Conservation (phyloP, 805 yeast genomes). For the Yamadazyma scolyti region DNA sequence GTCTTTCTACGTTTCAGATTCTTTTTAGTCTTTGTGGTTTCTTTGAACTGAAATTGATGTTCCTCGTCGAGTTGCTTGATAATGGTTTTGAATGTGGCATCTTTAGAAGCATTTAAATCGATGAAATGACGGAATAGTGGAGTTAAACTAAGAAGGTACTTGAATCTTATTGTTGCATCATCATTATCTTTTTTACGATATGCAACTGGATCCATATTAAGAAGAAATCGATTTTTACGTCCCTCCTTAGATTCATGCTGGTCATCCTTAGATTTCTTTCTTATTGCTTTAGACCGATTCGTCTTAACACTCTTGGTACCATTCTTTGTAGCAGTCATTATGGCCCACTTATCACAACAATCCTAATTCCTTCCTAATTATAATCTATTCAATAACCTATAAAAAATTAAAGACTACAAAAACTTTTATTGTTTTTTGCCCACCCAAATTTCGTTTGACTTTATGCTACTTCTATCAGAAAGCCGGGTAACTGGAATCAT, state of each 20-base stretch:
- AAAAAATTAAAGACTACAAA: too few relatives aligned
- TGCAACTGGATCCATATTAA: constrained; percentile 52
- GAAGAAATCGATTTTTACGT: constrained; percentile 46
- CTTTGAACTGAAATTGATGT: constrained; percentile 31
- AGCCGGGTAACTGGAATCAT: too few relatives aligned
- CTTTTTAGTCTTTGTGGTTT: constrained; percentile 15
- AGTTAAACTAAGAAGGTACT: constrained; percentile 75
- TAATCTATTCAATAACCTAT: too few relatives aligned
- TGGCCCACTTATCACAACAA: too few relatives aligned
- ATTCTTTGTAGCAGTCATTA: too few relatives aligned
- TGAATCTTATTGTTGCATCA: constrained; percentile 75
- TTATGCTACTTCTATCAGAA: too few relatives aligned
- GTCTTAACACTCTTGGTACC: too few relatives aligned
- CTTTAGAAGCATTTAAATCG: constrained; percentile 75
- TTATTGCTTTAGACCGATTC: too few relatives aligned
- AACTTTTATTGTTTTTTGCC: too few relatives aligned
- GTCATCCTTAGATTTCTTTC: too few relatives aligned
- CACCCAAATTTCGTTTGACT: too few relatives aligned
- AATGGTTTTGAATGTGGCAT: constrained; percentile 61
- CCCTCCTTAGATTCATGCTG: constrained; percentile 3
- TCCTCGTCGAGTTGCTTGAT: constrained; percentile 55
- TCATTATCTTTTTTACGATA: constrained; percentile 51
- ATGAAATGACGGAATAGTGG: constrained; percentile 87
- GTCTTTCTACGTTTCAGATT: constrained; percentile 69
- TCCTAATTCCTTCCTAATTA: too few relatives aligned